Conservation (phyloP, 139 green algal genomes). For the Tetradesmus lagerheimii region DNA sequence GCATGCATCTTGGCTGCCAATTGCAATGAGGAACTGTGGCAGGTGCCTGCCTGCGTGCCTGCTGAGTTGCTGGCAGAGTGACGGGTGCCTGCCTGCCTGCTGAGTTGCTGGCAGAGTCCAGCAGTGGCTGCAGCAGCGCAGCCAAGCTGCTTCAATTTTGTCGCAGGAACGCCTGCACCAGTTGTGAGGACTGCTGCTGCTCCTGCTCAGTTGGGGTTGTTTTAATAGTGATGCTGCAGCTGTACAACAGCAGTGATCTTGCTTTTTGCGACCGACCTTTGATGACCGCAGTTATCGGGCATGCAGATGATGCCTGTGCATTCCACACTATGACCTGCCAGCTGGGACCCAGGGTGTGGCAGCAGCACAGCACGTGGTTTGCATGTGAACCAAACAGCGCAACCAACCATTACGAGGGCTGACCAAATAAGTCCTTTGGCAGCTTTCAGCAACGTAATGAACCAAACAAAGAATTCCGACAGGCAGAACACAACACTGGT, state of each 20-base stretch:
- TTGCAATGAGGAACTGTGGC: too few species aligned
- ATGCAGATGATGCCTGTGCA: too few species aligned
- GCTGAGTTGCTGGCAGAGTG: neutral
- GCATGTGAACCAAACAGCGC: too few species aligned
- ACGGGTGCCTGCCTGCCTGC: neutral
- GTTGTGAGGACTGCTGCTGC: neutral
- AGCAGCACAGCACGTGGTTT: neutral
- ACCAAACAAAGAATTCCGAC: neutral
- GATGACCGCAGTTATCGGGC: too few species aligned
- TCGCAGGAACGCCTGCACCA: too few species aligned
- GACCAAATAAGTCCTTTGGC: too few species aligned
- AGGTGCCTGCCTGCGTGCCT: neutral
- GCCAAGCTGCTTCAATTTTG: too few species aligned
- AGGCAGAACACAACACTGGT: neutral
- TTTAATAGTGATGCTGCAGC: neutral
- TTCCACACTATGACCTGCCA: neutral
- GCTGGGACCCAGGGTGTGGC: neutral
- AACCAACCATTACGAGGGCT: neutral
- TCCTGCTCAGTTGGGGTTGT: neutral
- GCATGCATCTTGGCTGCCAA: slow-evolving; percentile 17
- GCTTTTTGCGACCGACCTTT: neutral
- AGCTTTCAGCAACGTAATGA: too few species aligned
- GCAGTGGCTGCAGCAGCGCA: too few species aligned
- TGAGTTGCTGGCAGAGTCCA: neutral
- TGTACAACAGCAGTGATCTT: neutral